These are phyloP conservation scores for Termitomyces bulborhizus DNA, from an alignment of 768 basidiomycete species.

Conservation along the genomic window DNA sequence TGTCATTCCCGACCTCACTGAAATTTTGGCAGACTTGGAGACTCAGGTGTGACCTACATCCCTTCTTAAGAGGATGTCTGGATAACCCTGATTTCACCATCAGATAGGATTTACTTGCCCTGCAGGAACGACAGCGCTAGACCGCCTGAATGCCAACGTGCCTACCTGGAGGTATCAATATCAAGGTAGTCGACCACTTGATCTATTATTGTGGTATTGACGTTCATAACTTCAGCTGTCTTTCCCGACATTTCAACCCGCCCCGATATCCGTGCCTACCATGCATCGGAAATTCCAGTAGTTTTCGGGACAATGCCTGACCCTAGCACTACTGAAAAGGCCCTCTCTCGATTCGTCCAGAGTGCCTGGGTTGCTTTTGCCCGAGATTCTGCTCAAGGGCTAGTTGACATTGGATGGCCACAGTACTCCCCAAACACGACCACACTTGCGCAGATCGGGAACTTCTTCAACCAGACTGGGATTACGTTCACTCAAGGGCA, in stretches of 20 bases:
- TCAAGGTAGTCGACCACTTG: constrained; percentile 16
- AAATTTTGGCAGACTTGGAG: constrained; percentile 21
- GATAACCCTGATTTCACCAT: not conserved
- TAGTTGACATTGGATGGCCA: constrained; percentile 22
- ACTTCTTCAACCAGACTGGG: constrained; percentile 12
- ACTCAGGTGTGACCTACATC: constrained; percentile 20
- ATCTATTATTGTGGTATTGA: no score
- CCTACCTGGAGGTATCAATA: constrained; percentile 17
- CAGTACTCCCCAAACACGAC: constrained; percentile 15
- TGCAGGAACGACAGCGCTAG: constrained; percentile 18
- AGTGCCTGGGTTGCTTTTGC: constrained; percentile 37
- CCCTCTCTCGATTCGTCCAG: constrained; percentile 29
- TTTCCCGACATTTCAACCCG: constrained; percentile 29
- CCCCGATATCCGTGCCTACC: constrained; percentile 29
- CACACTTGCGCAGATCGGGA: constrained; percentile 14
- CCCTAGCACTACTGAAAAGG: constrained; percentile 18
- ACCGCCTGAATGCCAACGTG: constrained; percentile 22
- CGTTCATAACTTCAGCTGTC: constrained; percentile 18
- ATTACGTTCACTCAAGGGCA: constrained; percentile 11
- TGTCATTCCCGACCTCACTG: constrained; percentile 22
- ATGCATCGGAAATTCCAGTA: constrained; percentile 32
- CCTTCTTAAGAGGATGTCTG: not conserved
- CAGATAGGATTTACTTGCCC: constrained; percentile 23
- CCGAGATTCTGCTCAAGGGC: constrained; percentile 27
- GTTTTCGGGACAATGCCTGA: constrained; percentile 30